phyloP scores from a whole-genome alignment of 1,284 basidiomycete genomes.

The Anthracocystis setariae region DNA sequence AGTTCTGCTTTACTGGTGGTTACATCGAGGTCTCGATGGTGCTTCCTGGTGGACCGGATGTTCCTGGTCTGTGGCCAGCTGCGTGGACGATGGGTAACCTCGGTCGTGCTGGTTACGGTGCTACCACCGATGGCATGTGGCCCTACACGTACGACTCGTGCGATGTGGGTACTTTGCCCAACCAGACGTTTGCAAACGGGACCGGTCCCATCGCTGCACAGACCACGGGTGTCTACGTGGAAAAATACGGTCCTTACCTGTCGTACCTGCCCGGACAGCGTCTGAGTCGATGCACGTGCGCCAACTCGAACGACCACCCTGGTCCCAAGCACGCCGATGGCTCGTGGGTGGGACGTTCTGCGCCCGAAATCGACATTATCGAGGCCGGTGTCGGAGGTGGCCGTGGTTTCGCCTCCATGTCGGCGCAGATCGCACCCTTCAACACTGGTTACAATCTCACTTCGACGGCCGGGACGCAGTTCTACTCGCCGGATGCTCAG shows the following conservation, averaged over 20 bases:
- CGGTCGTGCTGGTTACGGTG: constrained; percentile 82
- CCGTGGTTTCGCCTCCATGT: constrained; percentile 58
- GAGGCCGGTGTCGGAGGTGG: constrained; percentile 71
- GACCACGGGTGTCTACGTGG: constrained; percentile 55
- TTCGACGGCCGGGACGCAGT: constrained; percentile 60
- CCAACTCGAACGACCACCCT: constrained; percentile 57
- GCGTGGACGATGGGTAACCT: constrained; percentile 70
- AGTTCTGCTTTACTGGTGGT: constrained; percentile 66
- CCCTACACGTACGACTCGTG: constrained; percentile 69
- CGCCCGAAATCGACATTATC: constrained; percentile 86
- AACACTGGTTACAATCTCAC: constrained; percentile 67
- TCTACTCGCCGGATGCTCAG: constrained; percentile 28
- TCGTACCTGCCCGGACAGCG: constrained; percentile 62
- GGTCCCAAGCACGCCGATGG: constrained; percentile 59
- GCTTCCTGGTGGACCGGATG: constrained; percentile 53
- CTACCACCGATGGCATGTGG: constrained; percentile 72
- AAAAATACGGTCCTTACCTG: constrained; percentile 53
- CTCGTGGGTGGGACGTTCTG: constrained; percentile 71
- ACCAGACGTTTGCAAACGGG: constrained; percentile 60
- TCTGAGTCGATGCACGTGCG: constrained; percentile 62
- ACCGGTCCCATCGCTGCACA: constrained; percentile 61
- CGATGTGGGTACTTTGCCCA: constrained; percentile 63
- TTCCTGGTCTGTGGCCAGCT: constrained; percentile 59
- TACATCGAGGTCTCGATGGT: constrained; percentile 64
- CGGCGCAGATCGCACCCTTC: constrained; percentile 62